These are phyloP conservation scores for Ceratocystis cubensis DNA, from an alignment of 2,329 filamentous ascomycete genomes.

Conservation along the genomic window DNA sequence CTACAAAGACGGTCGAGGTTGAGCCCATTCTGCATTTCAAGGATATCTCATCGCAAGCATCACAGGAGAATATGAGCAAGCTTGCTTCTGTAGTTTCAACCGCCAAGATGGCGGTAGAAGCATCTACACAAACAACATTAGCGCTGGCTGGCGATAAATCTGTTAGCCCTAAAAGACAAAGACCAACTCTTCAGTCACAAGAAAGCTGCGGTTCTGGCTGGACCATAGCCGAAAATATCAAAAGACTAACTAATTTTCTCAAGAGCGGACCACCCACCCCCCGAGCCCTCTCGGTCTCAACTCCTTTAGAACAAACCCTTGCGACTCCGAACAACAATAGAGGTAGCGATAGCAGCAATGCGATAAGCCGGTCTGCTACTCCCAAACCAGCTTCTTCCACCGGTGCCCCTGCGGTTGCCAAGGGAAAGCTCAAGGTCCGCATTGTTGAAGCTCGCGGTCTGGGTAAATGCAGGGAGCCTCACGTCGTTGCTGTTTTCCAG, in stretches of 20 bases:
- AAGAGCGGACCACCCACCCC: conserved; percentile 92
- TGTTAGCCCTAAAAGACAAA: background rate
- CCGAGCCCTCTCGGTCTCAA: conserved; percentile 55
- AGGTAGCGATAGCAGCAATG: conserved; percentile 2
- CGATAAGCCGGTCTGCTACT: conserved; percentile 37
- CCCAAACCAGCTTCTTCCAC: conserved; percentile 35
- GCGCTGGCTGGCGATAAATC: no score
- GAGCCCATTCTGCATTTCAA: conserved; percentile 2
- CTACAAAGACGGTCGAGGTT: conserved; percentile 11
- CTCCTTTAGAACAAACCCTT: conserved; percentile 1
- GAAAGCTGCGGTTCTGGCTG: conserved; percentile 7
- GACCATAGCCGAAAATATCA: conserved; percentile 33
- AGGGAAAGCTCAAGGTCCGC: conserved; percentile 80
- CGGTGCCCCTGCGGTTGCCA: conserved; percentile 52
- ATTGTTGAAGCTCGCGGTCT: conserved; percentile 77
- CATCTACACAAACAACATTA: no score
- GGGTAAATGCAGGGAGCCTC: conserved; percentile 73
- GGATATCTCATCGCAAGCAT: background rate
- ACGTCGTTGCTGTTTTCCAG: conserved; percentile 93
- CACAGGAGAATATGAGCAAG: conserved; percentile 10
- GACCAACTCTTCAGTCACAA: conserved; percentile 7
- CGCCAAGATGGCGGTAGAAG: background rate
- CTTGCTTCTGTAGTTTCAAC: conserved; percentile 9
- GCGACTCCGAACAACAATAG: background rate
- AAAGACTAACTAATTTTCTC: conserved; percentile 73